Evolutionary conservation across 1,139 yeast genomes (phyloP).

Genomic region (Debaryomyces sp.): DNA sequence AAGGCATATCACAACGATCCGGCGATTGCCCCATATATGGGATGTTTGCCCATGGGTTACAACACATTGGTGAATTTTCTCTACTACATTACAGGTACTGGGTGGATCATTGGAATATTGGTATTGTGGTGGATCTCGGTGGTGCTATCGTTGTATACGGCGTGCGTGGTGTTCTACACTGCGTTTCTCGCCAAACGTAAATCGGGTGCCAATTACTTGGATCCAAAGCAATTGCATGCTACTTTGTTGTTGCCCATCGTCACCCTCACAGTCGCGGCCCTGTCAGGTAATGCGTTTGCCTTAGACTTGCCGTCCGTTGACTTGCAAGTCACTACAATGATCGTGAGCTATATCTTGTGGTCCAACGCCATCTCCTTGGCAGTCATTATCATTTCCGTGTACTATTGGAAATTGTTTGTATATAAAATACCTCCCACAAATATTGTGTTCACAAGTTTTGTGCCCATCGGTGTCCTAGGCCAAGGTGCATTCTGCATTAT

Average conservation of each 20-base stretch:
- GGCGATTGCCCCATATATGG: constrained; percentile 61
- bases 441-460: constrained; percentile 26
- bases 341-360: constrained; percentile 64
- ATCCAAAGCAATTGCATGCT: constrained; percentile 37
- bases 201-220: constrained; percentile 20
- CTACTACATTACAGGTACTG: constrained; percentile 30
- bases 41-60: constrained; percentile 79
- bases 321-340: constrained; percentile 53
- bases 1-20: constrained; percentile 45
- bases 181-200: constrained; percentile 38
- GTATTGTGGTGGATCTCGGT: constrained; percentile 74
- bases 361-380: constrained; percentile 67
- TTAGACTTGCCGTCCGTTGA: constrained; percentile 40
- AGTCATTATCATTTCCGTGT: constrained; percentile 55
- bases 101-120: constrained; percentile 48
- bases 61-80: constrained; percentile 64
- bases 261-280: constrained; percentile 71
- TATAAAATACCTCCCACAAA: constrained; percentile 59
- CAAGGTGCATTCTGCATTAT: constrained; percentile 77
- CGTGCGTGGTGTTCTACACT: constrained; percentile 56
- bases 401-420: constrained; percentile 58
- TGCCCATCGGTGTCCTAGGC: constrained; percentile 55
- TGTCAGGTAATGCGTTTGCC: constrained; percentile 62
- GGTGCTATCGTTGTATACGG: constrained; percentile 52
- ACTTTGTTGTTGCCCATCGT: constrained; percentile 70